Base-by-base conservation (phyloP, 768 basidiomycete species). In the Lactarius pseudohatsudake region DNA sequence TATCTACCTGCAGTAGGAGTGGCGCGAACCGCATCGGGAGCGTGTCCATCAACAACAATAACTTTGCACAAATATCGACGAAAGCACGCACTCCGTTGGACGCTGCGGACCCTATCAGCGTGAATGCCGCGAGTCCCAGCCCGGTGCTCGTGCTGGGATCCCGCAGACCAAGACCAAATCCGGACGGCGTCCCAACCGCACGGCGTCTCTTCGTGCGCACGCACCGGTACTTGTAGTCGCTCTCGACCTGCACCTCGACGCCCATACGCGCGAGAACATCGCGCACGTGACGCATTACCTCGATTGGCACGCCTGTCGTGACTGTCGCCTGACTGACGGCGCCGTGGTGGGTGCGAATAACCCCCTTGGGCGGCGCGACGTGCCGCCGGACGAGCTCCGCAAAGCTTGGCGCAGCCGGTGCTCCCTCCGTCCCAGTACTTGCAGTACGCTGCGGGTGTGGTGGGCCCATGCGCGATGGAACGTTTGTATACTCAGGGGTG, bases 241-340 rank as follows among this genome's bases (percentile, higher is more conserved):
- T 89, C 79, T 99, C 97, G 38, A 86, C 77, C 72, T 90, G 86
- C 65, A 96, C 84, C 65, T 96, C 94, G 62, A 99, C 81, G 22
- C 96, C 97, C 93, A 98, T 94, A 38, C 84, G 85, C 71, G 86
- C 84, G 67, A 99, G 81, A 15, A 95, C 90, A 67, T 83, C 82
- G 72, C 85, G 84, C 36, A 98, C 85, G 74, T 94, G 92, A 66
- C 82, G 85, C 80, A 98, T 92, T 41, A 98, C 95, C 70, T 92
- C 91, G 1, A 88, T 86, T 41, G 96, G 95, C 10, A 87, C 80
- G 26, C 86, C 83, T 3, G 88, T 92, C 40, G 96, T 97, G 72
- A 98, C 85, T 61, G 88, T 95, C 32, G 87, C 86, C 75, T 90
- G 90, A 75, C 98, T 97, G 36, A 98, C 90, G 2, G 96, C 88